These are phyloP conservation scores for Mangifera indica DNA, from an alignment of 345 rosid genomes.

Conservation along the genomic window DNA sequence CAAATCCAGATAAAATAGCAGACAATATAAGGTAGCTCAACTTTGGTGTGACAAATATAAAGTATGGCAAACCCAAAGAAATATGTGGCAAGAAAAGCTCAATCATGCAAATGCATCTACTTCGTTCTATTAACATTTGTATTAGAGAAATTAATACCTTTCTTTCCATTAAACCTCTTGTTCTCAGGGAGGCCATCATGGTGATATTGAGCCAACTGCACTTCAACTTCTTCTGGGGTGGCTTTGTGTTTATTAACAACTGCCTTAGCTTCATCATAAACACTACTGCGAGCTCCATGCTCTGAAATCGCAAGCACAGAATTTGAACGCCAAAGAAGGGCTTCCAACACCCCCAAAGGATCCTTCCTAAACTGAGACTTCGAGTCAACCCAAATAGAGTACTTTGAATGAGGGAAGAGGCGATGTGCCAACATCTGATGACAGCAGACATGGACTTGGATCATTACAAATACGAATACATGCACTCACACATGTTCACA, in stretches of 20 bases:
- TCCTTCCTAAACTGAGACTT: slow-evolving; percentile 97
- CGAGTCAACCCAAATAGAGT: slow-evolving; percentile 95
- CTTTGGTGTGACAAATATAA: background rate
- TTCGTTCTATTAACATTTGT: background rate
- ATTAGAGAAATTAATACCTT: slow-evolving; percentile 41
- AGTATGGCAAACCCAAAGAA: background rate
- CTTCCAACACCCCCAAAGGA: slow-evolving; percentile 84
- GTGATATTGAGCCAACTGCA: slow-evolving; percentile 68
- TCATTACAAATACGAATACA: slow-evolving; percentile 7
- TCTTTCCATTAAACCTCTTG: slow-evolving; percentile 75
- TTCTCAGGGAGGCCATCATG: slow-evolving; percentile 72
- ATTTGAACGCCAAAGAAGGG: slow-evolving; percentile 89
- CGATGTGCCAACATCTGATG: slow-evolving; percentile 91
- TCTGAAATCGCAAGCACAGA: slow-evolving; percentile 87
- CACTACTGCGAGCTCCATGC: slow-evolving; percentile 95
- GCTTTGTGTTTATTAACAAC: slow-evolving; percentile 90
- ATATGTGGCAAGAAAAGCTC: background rate
- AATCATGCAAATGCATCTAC: background rate
- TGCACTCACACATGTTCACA: background rate
- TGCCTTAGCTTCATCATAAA: slow-evolving; percentile 92
- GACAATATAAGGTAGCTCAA: background rate
- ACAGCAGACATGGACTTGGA: slow-evolving; percentile 19
- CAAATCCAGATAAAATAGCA: background rate
- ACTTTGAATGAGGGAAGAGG: slow-evolving; percentile 74
- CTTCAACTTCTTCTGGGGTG: slow-evolving; percentile 82